Evolutionary conservation across 2,329 filamentous ascomycete genomes (phyloP), one percentile per base, ranked within the genome.

Genomic region (Pseudogymnoascus sp.): DNA sequence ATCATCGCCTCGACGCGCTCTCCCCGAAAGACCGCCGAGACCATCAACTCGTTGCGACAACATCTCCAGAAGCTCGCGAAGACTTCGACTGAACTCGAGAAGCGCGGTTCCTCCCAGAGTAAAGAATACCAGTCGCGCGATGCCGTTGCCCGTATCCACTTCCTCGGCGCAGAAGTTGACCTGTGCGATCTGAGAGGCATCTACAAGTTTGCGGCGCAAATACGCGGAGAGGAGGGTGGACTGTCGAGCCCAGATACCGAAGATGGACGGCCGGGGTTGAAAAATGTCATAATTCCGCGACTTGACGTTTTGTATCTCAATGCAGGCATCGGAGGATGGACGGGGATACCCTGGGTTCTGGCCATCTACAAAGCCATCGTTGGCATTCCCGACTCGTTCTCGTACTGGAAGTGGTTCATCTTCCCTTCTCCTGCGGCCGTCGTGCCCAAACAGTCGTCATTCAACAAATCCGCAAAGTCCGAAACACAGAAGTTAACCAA

Each of bases 251-350:
- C 71, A 13, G 69, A 72, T 67, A 69, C 70, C 33, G 59, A 66
- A 10, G 63, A 67, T 36, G 33, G 70, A 7, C 21, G 65, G 33
- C 69, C 70, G 25, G 64, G 72, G 60, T 72, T 78, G 64, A 83
- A 82, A 36, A 78, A 85, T 39, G 76, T 84, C 18, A 75, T 75
- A 18, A 78, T 91, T 40, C 87, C 89, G 1, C 85, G 87, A 65
- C 79, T 99, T 31, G 91, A 97, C 74, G 82, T 82, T 1, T 79
- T 94, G 21, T 80, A 97, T 37, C 87, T 90, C 72, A 97, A 97
- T 74, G 93, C 93, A 13, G 94, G 92, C 0, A 87, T 93, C 39
- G 91, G 92, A 21, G 92, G 90, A 1, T 96, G 91, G 89, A 83
- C 79, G 0, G 90, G 89, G n/a, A 73, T 96, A 63, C 77, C 90